A percentile compares a stretch with the other conserved stretches of the same genome.
phyloP scores from a whole-genome alignment of 169 alveolate genomes.

The Eimeria zaria region DNA sequence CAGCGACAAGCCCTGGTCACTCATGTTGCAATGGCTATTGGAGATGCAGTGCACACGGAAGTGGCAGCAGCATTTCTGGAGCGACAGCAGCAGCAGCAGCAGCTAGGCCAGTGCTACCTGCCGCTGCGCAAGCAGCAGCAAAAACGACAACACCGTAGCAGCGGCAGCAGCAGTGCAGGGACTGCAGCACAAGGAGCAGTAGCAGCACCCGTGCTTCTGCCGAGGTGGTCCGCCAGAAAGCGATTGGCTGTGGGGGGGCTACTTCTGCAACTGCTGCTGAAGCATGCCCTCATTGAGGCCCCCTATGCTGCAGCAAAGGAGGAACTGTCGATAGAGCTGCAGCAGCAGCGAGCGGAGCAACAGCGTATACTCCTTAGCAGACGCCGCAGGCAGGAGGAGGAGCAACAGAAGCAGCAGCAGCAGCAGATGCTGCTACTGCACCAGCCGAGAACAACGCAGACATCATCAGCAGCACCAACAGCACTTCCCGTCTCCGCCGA shows the following conservation, averaged over 20 bases:
- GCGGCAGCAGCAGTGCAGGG: neutral
- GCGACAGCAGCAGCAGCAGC: conserved; percentile 61
- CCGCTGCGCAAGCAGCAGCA: conserved; percentile 62
- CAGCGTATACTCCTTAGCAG: conserved; percentile 51
- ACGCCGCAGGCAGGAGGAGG: conserved; percentile 40
- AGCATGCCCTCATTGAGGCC: conserved; percentile 80
- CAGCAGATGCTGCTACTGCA: conserved; percentile 11
- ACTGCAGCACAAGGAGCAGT: conserved; percentile 20
- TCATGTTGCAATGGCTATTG: conserved; percentile 76
- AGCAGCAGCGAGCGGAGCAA: conserved; percentile 61
- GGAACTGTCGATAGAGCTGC: conserved; percentile 78
- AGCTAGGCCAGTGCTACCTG: conserved; percentile 64
- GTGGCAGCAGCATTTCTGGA: conserved; percentile 42
- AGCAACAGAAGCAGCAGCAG: conserved; percentile 51
- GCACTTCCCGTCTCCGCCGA: conserved; percentile 12
- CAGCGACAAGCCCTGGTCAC: conserved; percentile 85
- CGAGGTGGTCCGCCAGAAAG: conserved; percentile 47
- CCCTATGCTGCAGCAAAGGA: conserved; percentile 79
- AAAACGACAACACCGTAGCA: conserved; percentile 26
- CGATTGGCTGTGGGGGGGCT: conserved; percentile 79
- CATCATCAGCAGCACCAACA: neutral
- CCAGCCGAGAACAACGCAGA: neutral
- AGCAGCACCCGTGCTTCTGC: conserved; percentile 55
- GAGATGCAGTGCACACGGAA: conserved; percentile 73
- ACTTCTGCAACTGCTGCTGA: conserved; percentile 72